A percentile compares a stretch with the other conserved stretches of the same genome.
Conservation (phyloP, 148 eudicot species). For the Persicaria maculosa region DNA sequence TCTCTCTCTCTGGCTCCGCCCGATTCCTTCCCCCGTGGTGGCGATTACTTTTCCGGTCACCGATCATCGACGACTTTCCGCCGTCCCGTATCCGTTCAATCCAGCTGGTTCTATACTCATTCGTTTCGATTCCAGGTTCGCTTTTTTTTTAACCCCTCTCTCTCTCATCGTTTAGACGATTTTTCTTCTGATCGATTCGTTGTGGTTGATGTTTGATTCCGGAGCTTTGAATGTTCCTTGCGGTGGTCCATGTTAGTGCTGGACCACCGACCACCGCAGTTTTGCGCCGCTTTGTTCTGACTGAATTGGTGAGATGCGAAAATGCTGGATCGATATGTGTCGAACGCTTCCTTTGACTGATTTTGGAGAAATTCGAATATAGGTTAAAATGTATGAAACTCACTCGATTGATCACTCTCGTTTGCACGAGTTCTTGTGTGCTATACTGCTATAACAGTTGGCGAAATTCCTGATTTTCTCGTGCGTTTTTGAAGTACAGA, state of each 20-base stretch:
- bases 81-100: not conserved
- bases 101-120: not conserved
- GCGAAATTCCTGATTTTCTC: not conserved
- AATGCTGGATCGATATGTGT: not conserved
- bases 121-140: not conserved
- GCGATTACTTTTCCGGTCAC: not conserved
- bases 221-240: not conserved
- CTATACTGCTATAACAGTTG: not conserved
- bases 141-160: not conserved
- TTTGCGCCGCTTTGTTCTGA: not conserved
- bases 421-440: not conserved
- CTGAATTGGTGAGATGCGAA: not conserved
- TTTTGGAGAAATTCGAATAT: not conserved
- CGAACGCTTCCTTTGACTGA: not conserved
- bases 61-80: not conserved
- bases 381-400: not conserved
- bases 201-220: not conserved
- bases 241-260: not conserved
- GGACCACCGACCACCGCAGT: too few relatives aligned
- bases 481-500: not conserved
- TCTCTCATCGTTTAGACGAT: not conserved
- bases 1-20: not conserved
- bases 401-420: not conserved
- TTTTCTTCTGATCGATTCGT: not conserved
- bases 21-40: not conserved